These are phyloP conservation scores for Exophiala oligosperma DNA, from an alignment of 2,329 filamentous ascomycete species.

Conservation along the genomic window DNA sequence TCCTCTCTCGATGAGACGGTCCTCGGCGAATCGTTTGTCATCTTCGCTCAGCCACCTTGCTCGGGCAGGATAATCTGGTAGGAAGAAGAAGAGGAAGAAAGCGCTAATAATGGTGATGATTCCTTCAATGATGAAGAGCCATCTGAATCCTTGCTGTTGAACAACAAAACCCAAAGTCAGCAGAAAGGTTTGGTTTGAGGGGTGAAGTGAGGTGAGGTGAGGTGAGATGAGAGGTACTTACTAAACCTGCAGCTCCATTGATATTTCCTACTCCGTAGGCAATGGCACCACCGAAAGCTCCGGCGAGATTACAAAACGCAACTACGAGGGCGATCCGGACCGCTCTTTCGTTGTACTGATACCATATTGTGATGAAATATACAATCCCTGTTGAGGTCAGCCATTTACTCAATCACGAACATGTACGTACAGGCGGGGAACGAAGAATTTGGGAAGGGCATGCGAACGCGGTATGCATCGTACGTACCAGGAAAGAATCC, in stretches of 20 bases:
- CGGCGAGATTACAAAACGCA: slow-evolving; percentile 55
- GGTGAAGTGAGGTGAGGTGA: too few species aligned
- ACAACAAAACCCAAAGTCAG: too few species aligned
- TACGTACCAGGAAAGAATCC: slow-evolving; percentile 47
- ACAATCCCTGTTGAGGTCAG: slow-evolving; percentile 36
- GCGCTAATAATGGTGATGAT: slow-evolving; percentile 39
- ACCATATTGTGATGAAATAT: slow-evolving; percentile 56
- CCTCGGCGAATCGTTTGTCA: slow-evolving; percentile 45
- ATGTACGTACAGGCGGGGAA: too few species aligned
- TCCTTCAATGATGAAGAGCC: slow-evolving; percentile 34
- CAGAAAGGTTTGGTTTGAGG: too few species aligned
- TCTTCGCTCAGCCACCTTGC: slow-evolving; percentile 47
- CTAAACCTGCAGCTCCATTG: slow-evolving; percentile 40
- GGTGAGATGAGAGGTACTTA: too few species aligned
- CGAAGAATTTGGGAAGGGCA: neutral
- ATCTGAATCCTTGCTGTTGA: slow-evolving; percentile 38
- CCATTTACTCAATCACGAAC: too few species aligned
- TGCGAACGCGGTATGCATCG: neutral
- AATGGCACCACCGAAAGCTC: slow-evolving; percentile 52
- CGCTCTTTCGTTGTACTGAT: slow-evolving; percentile 56
- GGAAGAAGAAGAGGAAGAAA: slow-evolving; percentile 41
- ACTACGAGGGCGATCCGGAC: slow-evolving; percentile 59
- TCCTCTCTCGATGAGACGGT: slow-evolving; percentile 47
- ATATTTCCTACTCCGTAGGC: slow-evolving; percentile 38
- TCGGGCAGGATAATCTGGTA: slow-evolving; percentile 44